phyloP scores from a whole-genome alignment of 352 stramenopile species.

The Pythium aristosporum region DNA sequence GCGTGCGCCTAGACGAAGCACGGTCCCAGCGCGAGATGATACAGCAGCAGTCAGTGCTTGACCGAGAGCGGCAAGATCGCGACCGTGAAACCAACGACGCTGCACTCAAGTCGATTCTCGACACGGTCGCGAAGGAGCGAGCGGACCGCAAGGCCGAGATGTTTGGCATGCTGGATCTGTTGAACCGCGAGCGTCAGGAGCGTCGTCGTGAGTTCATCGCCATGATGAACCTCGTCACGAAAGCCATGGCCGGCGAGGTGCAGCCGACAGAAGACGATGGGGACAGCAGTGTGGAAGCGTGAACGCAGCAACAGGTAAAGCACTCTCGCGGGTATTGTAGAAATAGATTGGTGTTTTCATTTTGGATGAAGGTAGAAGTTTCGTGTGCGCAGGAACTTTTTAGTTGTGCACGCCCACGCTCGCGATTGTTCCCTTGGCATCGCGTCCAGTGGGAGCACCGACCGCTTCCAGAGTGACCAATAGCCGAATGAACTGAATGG shows the following conservation, averaged over 20 bases:
- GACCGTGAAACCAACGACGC: background rate
- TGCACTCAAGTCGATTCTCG: background rate
- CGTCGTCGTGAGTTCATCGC: background rate
- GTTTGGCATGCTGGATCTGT: background rate
- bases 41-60: background rate
- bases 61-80: background rate
- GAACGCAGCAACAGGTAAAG: too few species aligned
- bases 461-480: too few species aligned
- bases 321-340: too few species aligned
- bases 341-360: too few species aligned
- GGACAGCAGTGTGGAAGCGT: too few species aligned
- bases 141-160: background rate
- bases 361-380: too few species aligned
- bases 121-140: background rate
- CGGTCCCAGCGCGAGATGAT: background rate
- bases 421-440: too few species aligned
- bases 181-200: constrained; percentile 4
- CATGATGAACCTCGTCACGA: background rate
- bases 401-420: too few species aligned
- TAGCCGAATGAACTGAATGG: too few species aligned
- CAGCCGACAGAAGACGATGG: background rate
- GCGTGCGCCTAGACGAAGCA: background rate
- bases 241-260: background rate
- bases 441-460: too few species aligned
- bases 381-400: too few species aligned